A percentile compares a stretch with the other conserved stretches of the same genome.
These are phyloP conservation scores for Lachancea fermentati DNA, from an alignment of 805 yeast species.

Conservation along the genomic window DNA sequence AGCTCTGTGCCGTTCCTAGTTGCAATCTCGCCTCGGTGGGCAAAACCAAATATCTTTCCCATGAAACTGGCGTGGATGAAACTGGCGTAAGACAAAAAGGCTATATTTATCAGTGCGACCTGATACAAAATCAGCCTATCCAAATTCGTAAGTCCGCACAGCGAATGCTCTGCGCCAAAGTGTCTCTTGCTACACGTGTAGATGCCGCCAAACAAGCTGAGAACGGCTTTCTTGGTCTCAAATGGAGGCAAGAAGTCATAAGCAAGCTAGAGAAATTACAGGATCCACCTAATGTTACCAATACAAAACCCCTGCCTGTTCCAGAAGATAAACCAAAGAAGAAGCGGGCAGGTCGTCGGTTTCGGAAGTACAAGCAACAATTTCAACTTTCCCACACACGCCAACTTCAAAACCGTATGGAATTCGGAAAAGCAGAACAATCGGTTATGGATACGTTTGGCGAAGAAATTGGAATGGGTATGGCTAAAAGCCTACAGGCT, in stretches of 20 bases:
- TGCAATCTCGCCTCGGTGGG: conserved; percentile 83
- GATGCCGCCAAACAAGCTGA: conserved; percentile 47
- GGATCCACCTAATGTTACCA: conserved; percentile 69
- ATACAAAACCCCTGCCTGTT: conserved; percentile 63
- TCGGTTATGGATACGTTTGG: conserved; percentile 60
- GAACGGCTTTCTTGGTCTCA: conserved; percentile 51
- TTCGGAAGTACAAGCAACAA: conserved; percentile 75
- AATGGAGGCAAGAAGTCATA: conserved; percentile 55
- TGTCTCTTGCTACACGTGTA: conserved; percentile 75
- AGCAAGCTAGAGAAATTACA: conserved; percentile 63
- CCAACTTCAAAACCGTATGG: conserved; percentile 78
- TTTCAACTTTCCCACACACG: conserved; percentile 76
- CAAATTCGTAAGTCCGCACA: conserved; percentile 62
- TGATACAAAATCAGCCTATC: conserved; percentile 54
- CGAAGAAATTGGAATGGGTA: conserved; percentile 78
- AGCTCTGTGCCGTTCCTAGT: conserved; percentile 65
- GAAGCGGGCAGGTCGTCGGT: conserved; percentile 79
- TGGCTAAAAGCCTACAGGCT: conserved; percentile 38
- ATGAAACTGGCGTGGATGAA: conserved; percentile 32
- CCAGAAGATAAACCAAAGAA: conserved; percentile 75
- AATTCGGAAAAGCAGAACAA: conserved; percentile 71
- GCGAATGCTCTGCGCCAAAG: conserved; percentile 73
- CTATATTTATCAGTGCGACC: conserved; percentile 52
- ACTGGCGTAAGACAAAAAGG: conserved; percentile 60
- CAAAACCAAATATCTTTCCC: conserved; percentile 33